Evolutionary conservation across 2,329 filamentous ascomycete genomes (phyloP), one percentile per base, ranked within the genome.

Genomic region (Colletotrichum trifolii): DNA sequence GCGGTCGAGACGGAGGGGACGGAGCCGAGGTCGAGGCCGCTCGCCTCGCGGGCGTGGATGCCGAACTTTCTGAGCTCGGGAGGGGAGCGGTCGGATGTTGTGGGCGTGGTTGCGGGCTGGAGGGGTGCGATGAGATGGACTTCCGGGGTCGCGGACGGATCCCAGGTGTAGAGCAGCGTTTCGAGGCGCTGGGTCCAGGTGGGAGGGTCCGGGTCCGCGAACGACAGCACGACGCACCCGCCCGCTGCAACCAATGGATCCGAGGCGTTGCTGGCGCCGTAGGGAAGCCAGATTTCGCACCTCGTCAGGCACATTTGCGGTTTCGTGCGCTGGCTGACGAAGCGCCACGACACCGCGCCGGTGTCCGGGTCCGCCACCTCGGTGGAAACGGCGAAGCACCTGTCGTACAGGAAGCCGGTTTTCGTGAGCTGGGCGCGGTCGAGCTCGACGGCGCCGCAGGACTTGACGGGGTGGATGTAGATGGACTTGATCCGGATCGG

Each of bases 381-480:
- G 2, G 69, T 68, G 0, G 76, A 75, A 0, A 77, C 61, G 4
- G 70, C 74, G 45, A 76, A 71, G 48, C 69, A 69, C 6, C 73
- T 60, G 35, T 74, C 73, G 36, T 71, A 68, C 5, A 61, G 15
- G 6, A 74, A 70, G 0, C 73, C 72, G 1, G 68, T 68, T 33
- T 74, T 74, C 9, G 70, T 61, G 7, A 74, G 67, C 6, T 68
- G 17, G 1, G 70, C 70, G 2, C 69, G 56, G 12, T 69, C 36
- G 13, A 74, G 10, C 35, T 74, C 73, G 6, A 74, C 55, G 0
- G 71, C 70, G 1, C 62, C 70, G 45, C 72, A 74, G 0, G 73
- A 74, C 40, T 74, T 74, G 53, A 74, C 65, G 0, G 73, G 73
- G 10, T 74, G 72, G 5, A 74, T 64, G 4, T 70, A 72, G 1